Evolutionary conservation across 345 rosid genomes (phyloP), one percentile per base, ranked within the genome.

Genomic region (Lenwebbia sp.): DNA sequence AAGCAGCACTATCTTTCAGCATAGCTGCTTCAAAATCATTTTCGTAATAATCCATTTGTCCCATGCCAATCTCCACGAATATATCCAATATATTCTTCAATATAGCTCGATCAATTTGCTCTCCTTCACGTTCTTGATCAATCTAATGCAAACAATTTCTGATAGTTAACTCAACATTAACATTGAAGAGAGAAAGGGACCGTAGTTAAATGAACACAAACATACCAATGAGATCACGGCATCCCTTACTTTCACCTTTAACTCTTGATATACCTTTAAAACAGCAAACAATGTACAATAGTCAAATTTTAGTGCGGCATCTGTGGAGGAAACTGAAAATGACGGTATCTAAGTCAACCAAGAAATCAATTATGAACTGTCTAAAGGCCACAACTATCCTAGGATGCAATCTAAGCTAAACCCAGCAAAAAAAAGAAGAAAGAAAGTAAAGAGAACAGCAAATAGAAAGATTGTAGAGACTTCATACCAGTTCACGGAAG

Each of bases 61-160:
- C 92, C 92, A 92, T 93, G 83, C 94, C 95, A 21, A 92, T 92
- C 85, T 93, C 95, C 56, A 93, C 95, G 83, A 91, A 94, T 47
- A 94, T 91, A 84, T 87, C 94, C 75, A 91, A 83, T 54, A 93
- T 92, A 86, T 94, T 93, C 92, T 93, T 94, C 87, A 93, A 57
- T 82, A 94, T 55, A 26, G 93, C 96, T 62, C 95, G 89, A 85
- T 95, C 96, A 57, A 93, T 92, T 82, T 89, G 93, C 88, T 94
- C 95, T 14, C 96, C 92, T 57, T 92, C 95, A 2, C 94, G 92
- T 85, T 93, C 96, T 88, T 90, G 91, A 86, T 90, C 89, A 55
- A 92, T 94, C 96, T 94, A 88, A 75, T 19, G 0, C 10, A n/a
- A 54, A 83, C 41, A 17, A 6, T 28, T 23, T 53, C 52, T 65